These are phyloP conservation scores for Ogataea minuta DNA, from an alignment of 805 yeast genomes.

Conservation along the genomic window DNA sequence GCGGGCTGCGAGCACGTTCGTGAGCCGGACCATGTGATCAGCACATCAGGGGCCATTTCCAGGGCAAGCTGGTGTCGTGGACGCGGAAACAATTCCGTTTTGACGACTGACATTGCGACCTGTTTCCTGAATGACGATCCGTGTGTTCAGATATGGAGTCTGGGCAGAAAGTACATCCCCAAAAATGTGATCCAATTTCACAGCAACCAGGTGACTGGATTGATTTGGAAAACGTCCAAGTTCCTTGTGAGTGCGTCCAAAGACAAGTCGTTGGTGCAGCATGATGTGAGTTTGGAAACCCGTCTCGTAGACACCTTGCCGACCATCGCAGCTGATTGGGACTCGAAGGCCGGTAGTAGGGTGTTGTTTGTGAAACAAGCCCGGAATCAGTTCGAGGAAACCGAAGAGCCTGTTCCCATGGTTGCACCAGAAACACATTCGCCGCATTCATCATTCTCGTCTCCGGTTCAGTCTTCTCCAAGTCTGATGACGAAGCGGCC, in stretches of 20 bases:
- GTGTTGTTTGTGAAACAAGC: conserved; percentile 54
- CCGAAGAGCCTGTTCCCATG: conserved; percentile 10
- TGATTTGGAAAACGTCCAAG: conserved; percentile 50
- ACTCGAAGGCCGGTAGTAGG: conserved; percentile 42
- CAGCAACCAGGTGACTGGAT: conserved; percentile 50
- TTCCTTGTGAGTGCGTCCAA: conserved; percentile 49
- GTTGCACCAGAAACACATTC: conserved; percentile 3
- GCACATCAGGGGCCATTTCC: conserved; percentile 75
- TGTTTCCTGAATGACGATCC: conserved; percentile 74
- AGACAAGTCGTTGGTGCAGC: conserved; percentile 48
- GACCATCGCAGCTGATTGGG: conserved; percentile 57
- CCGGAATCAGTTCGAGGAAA: conserved; percentile 39
- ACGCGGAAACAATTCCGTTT: conserved; percentile 39
- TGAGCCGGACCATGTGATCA: conserved; percentile 67
- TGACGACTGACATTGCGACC: conserved; percentile 67
- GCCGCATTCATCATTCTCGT: conserved; percentile 9
- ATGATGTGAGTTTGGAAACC: conserved; percentile 44
- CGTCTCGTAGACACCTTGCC: conserved; percentile 50
- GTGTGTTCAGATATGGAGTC: conserved; percentile 64
- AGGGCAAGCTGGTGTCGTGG: conserved; percentile 67
- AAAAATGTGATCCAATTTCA: conserved; percentile 50
- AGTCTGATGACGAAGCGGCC: conserved; percentile 18
- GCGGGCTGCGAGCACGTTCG: conserved; percentile 36
- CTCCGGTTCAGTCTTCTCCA: conserved; percentile 16
- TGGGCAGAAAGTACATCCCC: conserved; percentile 73